Base-by-base conservation (phyloP, 495 filamentous ascomycete genomes). In the Cercophora newfieldiana region DNA sequence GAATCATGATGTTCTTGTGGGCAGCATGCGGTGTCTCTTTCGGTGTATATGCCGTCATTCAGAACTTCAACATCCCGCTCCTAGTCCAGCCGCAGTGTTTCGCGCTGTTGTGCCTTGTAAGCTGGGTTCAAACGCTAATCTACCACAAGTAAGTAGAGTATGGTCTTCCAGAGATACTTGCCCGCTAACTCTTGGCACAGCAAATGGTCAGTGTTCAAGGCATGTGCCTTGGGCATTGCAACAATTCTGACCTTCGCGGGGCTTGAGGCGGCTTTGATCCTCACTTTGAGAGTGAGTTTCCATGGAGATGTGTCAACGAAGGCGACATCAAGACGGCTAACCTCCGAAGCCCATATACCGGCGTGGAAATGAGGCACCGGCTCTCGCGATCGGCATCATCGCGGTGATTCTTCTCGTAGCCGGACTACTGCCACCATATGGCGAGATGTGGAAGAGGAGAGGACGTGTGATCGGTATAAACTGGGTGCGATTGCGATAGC, bases 51-150 rank as follows among this genome's bases (percentile, higher is more conserved):
- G 73, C 78, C 12, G 66, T 81, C 12, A 72, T 74, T 14, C 79
- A 92, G 80, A 80, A 88, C 65, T 90, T 93, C 77, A 93, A 92
- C 72, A 81, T 91, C 44, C 88, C 90, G 0, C 74, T 93, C 16
- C 89, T 92, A 63, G 81, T 92, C 8, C 90, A 93, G 75, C 88
- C 90, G 7, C 90, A 92, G 70, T 78, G 85, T 3, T 92, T 93
- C 68, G 83, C 86, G 66, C 74, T 78, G 14, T 82, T 92, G 18
- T 86, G 87, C 25, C 76, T 91, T 2, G 75, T 92, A 7, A 83
- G 82, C 59, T 93, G 88, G 89, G 83, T 79, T 0, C 90, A 93
- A 74, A 82, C 83, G 8, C 66, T 91, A 64, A 74, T 85, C 25
- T 93, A 92, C 66, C 77, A 83, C 22, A 79, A 84, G 86, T 90